These are phyloP conservation scores for Saksenaea oblongispora DNA, from an alignment of 371 early-diverging fungal species.

Conservation along the genomic window DNA sequence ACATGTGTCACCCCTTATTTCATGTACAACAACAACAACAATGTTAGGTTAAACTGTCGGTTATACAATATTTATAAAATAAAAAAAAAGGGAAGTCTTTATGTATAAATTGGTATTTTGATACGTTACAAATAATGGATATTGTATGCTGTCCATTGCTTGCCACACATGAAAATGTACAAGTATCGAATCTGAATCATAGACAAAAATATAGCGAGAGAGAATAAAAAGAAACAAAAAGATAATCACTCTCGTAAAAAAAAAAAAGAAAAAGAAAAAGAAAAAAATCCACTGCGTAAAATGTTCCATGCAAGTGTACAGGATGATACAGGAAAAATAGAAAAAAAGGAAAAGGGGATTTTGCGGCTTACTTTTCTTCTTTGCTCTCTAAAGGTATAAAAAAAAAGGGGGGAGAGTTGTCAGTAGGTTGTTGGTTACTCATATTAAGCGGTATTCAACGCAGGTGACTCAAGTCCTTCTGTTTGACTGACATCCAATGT, in stretches of 20 bases:
- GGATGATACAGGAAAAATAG: neutral
- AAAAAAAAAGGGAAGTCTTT: neutral
- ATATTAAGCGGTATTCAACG: neutral
- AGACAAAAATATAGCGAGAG: neutral
- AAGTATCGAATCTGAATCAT: conserved; percentile 4
- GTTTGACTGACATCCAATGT: neutral
- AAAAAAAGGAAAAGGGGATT: neutral
- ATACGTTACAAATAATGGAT: conserved; percentile 6
- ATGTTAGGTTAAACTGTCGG: too few relatives aligned
- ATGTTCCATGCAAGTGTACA: neutral
- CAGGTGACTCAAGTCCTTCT: neutral
- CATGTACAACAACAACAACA: neutral
- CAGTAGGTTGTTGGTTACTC: neutral
- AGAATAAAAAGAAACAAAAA: neutral
- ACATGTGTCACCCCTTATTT: neutral
- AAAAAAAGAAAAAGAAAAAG: neutral
- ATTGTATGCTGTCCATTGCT: neutral
- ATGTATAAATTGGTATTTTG: neutral
- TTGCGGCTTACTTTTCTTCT: neutral
- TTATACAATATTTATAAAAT: neutral
- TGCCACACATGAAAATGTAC: conserved; percentile 4
- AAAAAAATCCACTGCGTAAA: conserved; percentile 2
- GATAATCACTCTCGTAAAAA: neutral
- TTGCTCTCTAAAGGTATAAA: conserved; percentile 3
- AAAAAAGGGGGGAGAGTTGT: neutral